Percentiles rank a stretch among this genome's conserved stretches.
These are phyloP conservation scores for Boletus rufocinnamomeus DNA, from an alignment of 768 basidiomycete species.

Conservation along the genomic window DNA sequence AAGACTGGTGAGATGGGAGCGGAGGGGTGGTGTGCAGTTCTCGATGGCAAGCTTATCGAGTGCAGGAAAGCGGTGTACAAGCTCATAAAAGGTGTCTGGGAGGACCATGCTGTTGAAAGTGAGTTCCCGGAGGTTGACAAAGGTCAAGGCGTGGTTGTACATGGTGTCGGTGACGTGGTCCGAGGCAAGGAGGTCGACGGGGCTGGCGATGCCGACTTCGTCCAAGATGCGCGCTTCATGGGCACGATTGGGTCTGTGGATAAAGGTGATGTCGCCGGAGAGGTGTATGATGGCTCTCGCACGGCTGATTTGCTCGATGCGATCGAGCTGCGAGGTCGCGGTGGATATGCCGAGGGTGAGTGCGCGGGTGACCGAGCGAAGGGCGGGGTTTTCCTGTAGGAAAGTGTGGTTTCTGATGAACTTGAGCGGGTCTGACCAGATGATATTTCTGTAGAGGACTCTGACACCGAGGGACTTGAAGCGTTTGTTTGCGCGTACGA, in stretches of 20 bases:
- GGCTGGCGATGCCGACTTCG: constrained; percentile 18
- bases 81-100: constrained; percentile 35
- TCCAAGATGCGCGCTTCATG: constrained; percentile 32
- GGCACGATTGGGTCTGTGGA: constrained; percentile 20
- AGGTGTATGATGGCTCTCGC: constrained; percentile 27
- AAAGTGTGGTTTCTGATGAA: constrained; percentile 29
- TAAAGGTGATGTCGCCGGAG: constrained; percentile 15
- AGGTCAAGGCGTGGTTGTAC: constrained; percentile 25
- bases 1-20: constrained; percentile 17
- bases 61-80: constrained; percentile 39
- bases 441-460: constrained; percentile 37
- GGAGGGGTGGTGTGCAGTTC: constrained; percentile 36
- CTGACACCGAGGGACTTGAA: constrained; percentile 35
- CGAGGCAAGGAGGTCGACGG: constrained; percentile 27
- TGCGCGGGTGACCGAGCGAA: constrained; percentile 19
- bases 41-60: constrained; percentile 45
- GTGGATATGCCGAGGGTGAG: constrained; percentile 34
- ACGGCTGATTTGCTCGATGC: constrained; percentile 33
- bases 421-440: constrained; percentile 35
- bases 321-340: constrained; percentile 14
- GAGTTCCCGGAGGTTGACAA: constrained; percentile 41
- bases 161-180: constrained; percentile 19
- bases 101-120: constrained; percentile 41
- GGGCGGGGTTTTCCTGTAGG: constrained; percentile 7
- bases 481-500: constrained; percentile 34